Percentiles rank a stretch among this genome's conserved stretches.
Evolutionary conservation across 768 basidiomycete genomes (phyloP).

Genomic region (Peribolospora baueri): DNA sequence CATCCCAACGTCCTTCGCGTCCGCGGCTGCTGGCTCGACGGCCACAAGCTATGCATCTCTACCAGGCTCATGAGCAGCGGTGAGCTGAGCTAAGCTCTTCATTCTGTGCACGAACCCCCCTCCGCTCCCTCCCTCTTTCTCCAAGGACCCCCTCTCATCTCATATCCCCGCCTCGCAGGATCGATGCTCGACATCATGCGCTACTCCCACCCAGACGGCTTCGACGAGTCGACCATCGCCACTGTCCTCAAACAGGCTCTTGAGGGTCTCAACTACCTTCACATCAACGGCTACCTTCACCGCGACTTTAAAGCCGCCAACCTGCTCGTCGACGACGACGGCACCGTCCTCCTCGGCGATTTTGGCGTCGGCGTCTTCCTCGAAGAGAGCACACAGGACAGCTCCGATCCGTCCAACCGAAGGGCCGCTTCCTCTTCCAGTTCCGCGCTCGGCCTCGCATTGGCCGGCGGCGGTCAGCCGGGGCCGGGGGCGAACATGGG

Average conservation of each 20-base stretch:
- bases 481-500: slow-evolving; percentile 7
- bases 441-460: slow-evolving; percentile 4
- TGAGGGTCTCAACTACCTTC: slow-evolving; percentile 71
- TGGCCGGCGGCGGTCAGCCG: slow-evolving; percentile 8
- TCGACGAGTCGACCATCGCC: slow-evolving; percentile 69
- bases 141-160: not conserved
- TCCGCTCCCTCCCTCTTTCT: slow-evolving; percentile 3
- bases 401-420: slow-evolving; percentile 19
- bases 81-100: not conserved
- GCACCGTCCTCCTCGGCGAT: slow-evolving; percentile 57
- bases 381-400: slow-evolving; percentile 41
- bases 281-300: slow-evolving; percentile 72
- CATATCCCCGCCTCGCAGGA: slow-evolving; percentile 23
- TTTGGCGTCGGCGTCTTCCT: slow-evolving; percentile 67
- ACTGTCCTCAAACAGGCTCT: slow-evolving; percentile 67
- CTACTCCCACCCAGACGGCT: slow-evolving; percentile 63
- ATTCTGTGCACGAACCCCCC: no score
- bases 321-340: slow-evolving; percentile 63
- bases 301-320: slow-evolving; percentile 88
- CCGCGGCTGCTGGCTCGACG: slow-evolving; percentile 66
- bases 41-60: slow-evolving; percentile 62
- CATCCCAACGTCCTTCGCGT: slow-evolving; percentile 70
- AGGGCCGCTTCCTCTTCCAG: slow-evolving; percentile 16
- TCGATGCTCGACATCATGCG: slow-evolving; percentile 48
- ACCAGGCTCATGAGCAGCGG: slow-evolving; percentile 74